Percentiles rank a stretch among this genome's conserved stretches.
Conservation (phyloP, 768 basidiomycete species). For the Dendrothele bispora region DNA sequence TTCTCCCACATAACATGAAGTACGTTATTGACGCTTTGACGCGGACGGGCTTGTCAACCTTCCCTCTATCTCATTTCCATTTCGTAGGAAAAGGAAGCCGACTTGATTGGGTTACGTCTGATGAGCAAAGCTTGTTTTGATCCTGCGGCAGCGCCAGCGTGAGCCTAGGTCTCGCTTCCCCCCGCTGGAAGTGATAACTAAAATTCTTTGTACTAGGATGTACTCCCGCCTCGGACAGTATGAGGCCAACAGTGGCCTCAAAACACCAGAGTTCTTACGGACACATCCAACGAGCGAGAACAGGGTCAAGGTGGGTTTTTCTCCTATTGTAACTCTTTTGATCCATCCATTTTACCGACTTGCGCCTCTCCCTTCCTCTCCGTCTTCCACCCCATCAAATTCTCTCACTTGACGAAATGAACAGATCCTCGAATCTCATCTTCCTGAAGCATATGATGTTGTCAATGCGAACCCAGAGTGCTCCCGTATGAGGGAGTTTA, state of each 20-base stretch:
- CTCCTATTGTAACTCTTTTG: not conserved
- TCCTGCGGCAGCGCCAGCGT: slow-evolving; percentile 76
- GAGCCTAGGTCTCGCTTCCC: slow-evolving; percentile 23
- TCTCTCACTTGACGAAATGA: not conserved
- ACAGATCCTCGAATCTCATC: slow-evolving; percentile 50
- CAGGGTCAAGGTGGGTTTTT: slow-evolving; percentile 62
- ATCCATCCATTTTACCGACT: not conserved
- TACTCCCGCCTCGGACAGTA: slow-evolving; percentile 64
- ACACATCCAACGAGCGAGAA: slow-evolving; percentile 81
- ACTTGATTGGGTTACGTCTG: slow-evolving; percentile 79
- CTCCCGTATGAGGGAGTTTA: slow-evolving; percentile 12
- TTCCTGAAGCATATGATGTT: slow-evolving; percentile 59
- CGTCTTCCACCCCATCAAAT: too few species aligned
- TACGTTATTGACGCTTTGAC: too few species aligned
- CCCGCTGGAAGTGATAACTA: not conserved
- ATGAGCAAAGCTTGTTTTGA: slow-evolving; percentile 87
- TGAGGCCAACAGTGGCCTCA: slow-evolving; percentile 39
- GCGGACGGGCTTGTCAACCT: too few species aligned
- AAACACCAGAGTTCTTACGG: slow-evolving; percentile 58
- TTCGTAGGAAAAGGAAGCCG: slow-evolving; percentile 72
- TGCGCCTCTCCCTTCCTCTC: too few species aligned
- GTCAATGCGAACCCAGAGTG: slow-evolving; percentile 60
- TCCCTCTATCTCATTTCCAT: not conserved
- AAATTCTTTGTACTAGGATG: slow-evolving; percentile 44
- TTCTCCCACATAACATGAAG: not conserved